Percentiles rank a stretch among this genome's conserved stretches.
These are phyloP conservation scores for Pichia occidentalis DNA, from an alignment of 805 yeast species.

Conservation along the genomic window DNA sequence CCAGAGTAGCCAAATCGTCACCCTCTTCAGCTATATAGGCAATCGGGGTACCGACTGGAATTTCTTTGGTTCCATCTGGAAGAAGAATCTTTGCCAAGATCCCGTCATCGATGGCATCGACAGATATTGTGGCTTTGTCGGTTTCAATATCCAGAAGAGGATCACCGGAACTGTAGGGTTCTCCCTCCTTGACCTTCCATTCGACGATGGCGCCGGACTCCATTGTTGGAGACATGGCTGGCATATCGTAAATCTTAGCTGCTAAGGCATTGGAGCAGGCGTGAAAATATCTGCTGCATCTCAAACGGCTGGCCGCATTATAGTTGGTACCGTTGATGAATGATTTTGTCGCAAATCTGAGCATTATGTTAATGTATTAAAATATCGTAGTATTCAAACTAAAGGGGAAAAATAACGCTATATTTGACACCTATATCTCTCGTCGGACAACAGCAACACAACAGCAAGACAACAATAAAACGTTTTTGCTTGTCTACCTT, in stretches of 20 bases:
- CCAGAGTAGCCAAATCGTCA: constrained; percentile 67
- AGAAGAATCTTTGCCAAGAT: constrained; percentile 65
- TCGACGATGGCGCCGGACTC: constrained; percentile 86
- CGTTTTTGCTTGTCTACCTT: too few species aligned
- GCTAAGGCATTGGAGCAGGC: constrained; percentile 24
- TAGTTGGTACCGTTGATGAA: background rate
- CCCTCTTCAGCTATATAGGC: constrained; percentile 84
- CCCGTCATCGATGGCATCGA: constrained; percentile 91
- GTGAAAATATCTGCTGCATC: constrained; percentile 26
- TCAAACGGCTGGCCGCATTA: constrained; percentile 3
- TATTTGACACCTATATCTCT: too few species aligned
- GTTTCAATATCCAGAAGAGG: constrained; percentile 77
- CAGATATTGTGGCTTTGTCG: constrained; percentile 77
- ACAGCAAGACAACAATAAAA: too few species aligned
- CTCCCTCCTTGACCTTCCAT: constrained; percentile 83
- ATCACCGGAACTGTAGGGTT: constrained; percentile 74
- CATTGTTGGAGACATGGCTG: constrained; percentile 99
- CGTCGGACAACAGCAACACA: too few species aligned
- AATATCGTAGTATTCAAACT: too few species aligned
- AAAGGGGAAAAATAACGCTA: too few species aligned
- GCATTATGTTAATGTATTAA: too few species aligned
- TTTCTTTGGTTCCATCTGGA: constrained; percentile 71
- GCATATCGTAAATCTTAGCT: constrained; percentile 70
- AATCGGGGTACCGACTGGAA: constrained; percentile 84
- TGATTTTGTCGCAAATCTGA: background rate